A percentile compares a stretch with the other conserved stretches of the same genome.
Evolutionary conservation across 2,329 filamentous ascomycete genomes (phyloP).

Genomic region (Penicillium corylophilum): DNA sequence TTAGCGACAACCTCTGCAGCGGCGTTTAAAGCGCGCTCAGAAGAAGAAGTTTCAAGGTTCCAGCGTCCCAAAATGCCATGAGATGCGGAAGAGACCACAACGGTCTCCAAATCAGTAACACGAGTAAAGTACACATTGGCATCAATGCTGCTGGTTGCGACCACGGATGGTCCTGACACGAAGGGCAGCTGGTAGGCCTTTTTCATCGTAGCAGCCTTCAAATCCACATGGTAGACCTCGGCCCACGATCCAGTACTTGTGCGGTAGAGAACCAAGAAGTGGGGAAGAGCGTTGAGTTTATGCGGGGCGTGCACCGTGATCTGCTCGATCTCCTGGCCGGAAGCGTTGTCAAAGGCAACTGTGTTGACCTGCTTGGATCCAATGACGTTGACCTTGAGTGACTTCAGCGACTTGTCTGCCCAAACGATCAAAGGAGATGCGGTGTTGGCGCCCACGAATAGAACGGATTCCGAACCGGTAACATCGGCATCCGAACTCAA

Average conservation of each 20-base stretch:
- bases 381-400: slow-evolving; percentile 47
- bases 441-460: slow-evolving; percentile 43
- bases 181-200: slow-evolving; percentile 79
- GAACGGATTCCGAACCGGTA: slow-evolving; percentile 38
- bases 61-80: slow-evolving; percentile 75
- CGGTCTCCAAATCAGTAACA: slow-evolving; percentile 70
- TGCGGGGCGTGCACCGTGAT: slow-evolving; percentile 71
- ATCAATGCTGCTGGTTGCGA: slow-evolving; percentile 74
- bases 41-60: slow-evolving; percentile 54
- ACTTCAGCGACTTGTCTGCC: slow-evolving; percentile 45
- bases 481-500: slow-evolving; percentile 75
- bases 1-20: slow-evolving; percentile 81
- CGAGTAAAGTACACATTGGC: slow-evolving; percentile 88
- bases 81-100: slow-evolving; percentile 72
- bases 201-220: slow-evolving; percentile 66
- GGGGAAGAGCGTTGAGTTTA: slow-evolving; percentile 67
- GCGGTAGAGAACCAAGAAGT: slow-evolving; percentile 82
- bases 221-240: slow-evolving; percentile 79
- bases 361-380: slow-evolving; percentile 42
- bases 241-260: slow-evolving; percentile 72
- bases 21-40: slow-evolving; percentile 60
- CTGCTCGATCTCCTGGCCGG: slow-evolving; percentile 51
- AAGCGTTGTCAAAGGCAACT: slow-evolving; percentile 41
- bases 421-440: slow-evolving; percentile 46
- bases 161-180: slow-evolving; percentile 67